phyloP scores from a whole-genome alignment of 2,329 filamentous ascomycete genomes.

The Apiospora pterosperma region DNA sequence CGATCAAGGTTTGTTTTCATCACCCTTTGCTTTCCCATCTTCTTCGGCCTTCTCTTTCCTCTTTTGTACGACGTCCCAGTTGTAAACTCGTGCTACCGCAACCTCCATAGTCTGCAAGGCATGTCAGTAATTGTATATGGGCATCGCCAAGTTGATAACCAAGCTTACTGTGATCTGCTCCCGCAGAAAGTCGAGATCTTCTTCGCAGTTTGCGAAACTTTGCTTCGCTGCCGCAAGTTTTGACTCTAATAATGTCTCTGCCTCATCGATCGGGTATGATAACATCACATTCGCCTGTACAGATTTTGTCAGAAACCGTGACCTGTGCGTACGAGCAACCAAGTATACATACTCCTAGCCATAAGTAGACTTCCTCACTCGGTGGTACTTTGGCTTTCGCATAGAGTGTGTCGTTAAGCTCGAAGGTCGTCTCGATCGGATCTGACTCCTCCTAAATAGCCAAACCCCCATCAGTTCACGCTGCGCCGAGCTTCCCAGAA shows the following conservation, averaged over 20 bases:
- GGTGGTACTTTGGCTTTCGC: slow-evolving; percentile 80
- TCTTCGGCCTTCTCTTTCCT: slow-evolving; percentile 80
- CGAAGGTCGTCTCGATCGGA: slow-evolving; percentile 87
- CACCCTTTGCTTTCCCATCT: slow-evolving; percentile 38
- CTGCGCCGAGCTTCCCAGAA: neutral
- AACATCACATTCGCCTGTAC: slow-evolving; percentile 91
- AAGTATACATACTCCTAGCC: slow-evolving; percentile 71
- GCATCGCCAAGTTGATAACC: neutral
- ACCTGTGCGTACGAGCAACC: neutral
- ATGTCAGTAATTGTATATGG: neutral
- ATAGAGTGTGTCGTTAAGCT: slow-evolving; percentile 93
- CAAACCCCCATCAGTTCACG: neutral
- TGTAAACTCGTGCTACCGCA: slow-evolving; percentile 94
- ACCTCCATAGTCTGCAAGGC: slow-evolving; percentile 81
- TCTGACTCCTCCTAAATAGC: slow-evolving; percentile 48
- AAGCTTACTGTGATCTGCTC: slow-evolving; percentile 87
- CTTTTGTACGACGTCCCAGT: slow-evolving; percentile 97
- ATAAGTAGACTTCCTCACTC: slow-evolving; percentile 90
- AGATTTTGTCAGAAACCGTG: slow-evolving; percentile 1
- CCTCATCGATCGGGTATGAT: slow-evolving; percentile 86
- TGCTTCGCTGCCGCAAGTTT: slow-evolving; percentile 78
- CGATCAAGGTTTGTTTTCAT: slow-evolving; percentile 23
- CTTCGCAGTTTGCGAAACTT: slow-evolving; percentile 84
- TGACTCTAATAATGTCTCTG: slow-evolving; percentile 70
- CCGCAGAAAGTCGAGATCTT: slow-evolving; percentile 91